Conservation (phyloP, 768 basidiomycete genomes). For the Russula brevipes region DNA sequence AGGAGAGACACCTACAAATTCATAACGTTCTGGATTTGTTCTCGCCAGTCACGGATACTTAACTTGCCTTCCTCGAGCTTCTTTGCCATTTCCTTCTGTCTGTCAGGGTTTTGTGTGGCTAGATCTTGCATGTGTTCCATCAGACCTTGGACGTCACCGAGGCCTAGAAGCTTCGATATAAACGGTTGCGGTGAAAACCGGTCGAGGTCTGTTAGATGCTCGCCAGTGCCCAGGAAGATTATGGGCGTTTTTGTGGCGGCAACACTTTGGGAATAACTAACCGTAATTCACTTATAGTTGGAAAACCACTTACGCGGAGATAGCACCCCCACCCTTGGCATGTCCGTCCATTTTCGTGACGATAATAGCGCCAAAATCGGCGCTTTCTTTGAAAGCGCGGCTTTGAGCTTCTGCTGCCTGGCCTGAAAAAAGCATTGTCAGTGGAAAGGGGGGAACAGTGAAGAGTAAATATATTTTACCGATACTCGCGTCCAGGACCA, state of each 20-base stretch:
- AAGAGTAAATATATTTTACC: slow-evolving; percentile 40
- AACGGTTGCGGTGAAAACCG: slow-evolving; percentile 95
- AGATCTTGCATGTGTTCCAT: slow-evolving; percentile 99
- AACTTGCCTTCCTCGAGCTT: slow-evolving; percentile 96
- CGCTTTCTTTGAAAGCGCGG: slow-evolving; percentile 95
- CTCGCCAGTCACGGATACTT: slow-evolving; percentile 94
- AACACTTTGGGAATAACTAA: slow-evolving; percentile 50
- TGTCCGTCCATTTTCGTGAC: slow-evolving; percentile 99
- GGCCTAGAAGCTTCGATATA: slow-evolving; percentile 90
- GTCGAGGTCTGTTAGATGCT: slow-evolving; percentile 96
- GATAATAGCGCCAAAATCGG: slow-evolving; percentile 97
- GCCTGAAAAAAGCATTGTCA: slow-evolving; percentile 38
- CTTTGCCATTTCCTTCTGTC: slow-evolving; percentile 97
- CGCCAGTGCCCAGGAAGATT: slow-evolving; percentile 96
- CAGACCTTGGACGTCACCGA: slow-evolving; percentile 94
- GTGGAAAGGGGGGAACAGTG: neutral
- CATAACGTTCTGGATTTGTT: slow-evolving; percentile 97
- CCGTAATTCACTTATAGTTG: neutral
- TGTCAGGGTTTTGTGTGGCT: slow-evolving; percentile 88
- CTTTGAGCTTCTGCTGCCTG: slow-evolving; percentile 98
- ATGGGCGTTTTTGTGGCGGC: slow-evolving; percentile 99
- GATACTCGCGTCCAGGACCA: slow-evolving; percentile 96
- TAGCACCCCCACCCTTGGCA: slow-evolving; percentile 97
- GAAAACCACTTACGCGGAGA: slow-evolving; percentile 79
- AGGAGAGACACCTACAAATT: slow-evolving; percentile 64